Base-by-base conservation (phyloP, 2,329 filamentous ascomycete species). In the Aspergillus sp. region DNA sequence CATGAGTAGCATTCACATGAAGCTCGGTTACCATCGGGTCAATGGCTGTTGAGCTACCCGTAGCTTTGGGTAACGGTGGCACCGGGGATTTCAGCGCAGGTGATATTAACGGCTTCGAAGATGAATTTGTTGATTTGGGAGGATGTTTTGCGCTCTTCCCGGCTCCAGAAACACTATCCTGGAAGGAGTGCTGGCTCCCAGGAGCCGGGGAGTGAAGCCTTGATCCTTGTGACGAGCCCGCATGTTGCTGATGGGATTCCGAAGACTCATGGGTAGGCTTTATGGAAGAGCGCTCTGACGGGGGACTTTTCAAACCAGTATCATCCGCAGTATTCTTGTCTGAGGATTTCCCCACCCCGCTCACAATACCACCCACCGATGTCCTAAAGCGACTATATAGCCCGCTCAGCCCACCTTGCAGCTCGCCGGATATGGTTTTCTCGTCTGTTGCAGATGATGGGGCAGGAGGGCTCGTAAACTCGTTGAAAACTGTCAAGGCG, bases 401-500 rank as follows among this genome's bases (percentile, higher is more conserved):
- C 0, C 94, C 92, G 71, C 90, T 96, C 50, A 98, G 81, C 4
- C 94, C 92, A 75, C 94, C 90, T 64, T 95, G 91, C 21, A 95
- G 77, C 60, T 96, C 92, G 25, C 87, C 86, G 0, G 88, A 82
- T 39, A 91, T 81, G 8, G 85, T 85, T 73, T 91, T 92, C 60
- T 82, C 86, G 68, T 96, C 92, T 23, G 82, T 77, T 1, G 83
- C 80, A 1, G 85, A 78, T 1, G 84, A 81, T 2, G 90, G 88
- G 5, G 88, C 88, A 1, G 89, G 84, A 0, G 78, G 79, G 56
- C 71, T 75, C 6, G 90, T 90, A 70, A 96, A 93, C 71, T 97
- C 93, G 77, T 96, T 96, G 78, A 98, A 98, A 8, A 92, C 96
- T 2, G 94, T 98, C 51, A 98, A 82, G 36, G 88, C 86, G 64